Base-by-base conservation (phyloP, 75 land plant species). In the Pseudotsuga menziesii region DNA sequence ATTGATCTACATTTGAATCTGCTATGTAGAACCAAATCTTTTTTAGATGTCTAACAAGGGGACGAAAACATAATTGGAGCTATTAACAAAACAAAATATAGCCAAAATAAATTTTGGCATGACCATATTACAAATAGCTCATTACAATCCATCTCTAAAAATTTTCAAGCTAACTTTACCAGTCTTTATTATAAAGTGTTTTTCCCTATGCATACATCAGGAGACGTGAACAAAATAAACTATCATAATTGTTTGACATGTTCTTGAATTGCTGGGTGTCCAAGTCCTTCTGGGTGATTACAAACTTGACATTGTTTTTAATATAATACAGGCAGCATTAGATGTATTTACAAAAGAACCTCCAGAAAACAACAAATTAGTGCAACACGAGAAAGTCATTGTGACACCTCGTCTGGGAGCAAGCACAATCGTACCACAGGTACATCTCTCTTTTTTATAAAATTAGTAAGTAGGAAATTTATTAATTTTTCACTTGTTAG, bases 381-480 rank as follows among this genome's bases (percentile, higher is more conserved):
- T 89, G 13, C 83, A 80, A 75, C 91, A 91, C 75, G 87, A 86
- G 60, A 89, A 86, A 20, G 93, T 91, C 25, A 91, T 77, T 72
- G 89, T 78, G 0, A 91, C 93, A 63, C 91, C 93, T 32, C 93
- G 89, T 82, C 84, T 91, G 75, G 93, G 93, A 26, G 93, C 93
- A 13, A 89, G 89, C 58, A 91, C 93, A 13, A 78, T 80, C 55
- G 93, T 89, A 80, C 89, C 91, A 27, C 91, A 89, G 91, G 91
- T 90, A 56, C 17, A 64, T 4, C 44, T 41, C 22, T 17, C n/a
- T 20, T 39, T 17, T 1, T n/a, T 5, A 32, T 71, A 15, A 25
- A 32, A 32, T 15, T 7, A 32, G 19, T 69, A 12, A 69, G 9
- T 20, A 69, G n/a, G 3, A 3, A 20, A 69, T 20, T 41, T 39